Percentiles rank a stretch among this genome's conserved stretches.
These are phyloP conservation scores for Juglanconis oblonga DNA, from an alignment of 2,329 filamentous ascomycete genomes.

Conservation along the genomic window DNA sequence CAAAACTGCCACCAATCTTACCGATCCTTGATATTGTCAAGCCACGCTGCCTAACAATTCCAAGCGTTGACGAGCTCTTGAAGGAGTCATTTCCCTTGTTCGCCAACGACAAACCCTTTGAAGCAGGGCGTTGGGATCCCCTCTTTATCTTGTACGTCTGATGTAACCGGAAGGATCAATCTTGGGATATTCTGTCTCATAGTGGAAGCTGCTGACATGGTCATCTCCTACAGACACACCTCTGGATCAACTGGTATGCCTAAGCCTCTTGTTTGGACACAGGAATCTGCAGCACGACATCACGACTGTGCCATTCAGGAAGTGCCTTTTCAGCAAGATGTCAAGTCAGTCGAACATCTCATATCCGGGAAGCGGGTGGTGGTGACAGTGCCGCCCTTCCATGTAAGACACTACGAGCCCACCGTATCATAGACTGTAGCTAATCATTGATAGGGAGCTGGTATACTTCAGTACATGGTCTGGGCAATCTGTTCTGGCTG, in stretches of 20 bases:
- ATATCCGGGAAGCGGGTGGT: conserved; percentile 30
- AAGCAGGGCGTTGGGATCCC: conserved; percentile 20
- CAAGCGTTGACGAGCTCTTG: conserved; percentile 29
- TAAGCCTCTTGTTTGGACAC: conserved; percentile 29
- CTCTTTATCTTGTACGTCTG: conserved; percentile 24
- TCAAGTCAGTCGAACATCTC: conserved; percentile 22
- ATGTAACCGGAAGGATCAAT: neutral
- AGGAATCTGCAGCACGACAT: conserved; percentile 22
- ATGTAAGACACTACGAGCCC: conserved; percentile 16
- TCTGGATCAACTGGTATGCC: conserved; percentile 31
- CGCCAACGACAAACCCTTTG: conserved; percentile 19
- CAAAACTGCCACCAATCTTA: conserved; percentile 20
- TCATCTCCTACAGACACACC: conserved; percentile 24
- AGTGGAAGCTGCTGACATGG: neutral
- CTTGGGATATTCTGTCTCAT: too few species aligned
- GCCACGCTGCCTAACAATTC: conserved; percentile 23
- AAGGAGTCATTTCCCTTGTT: conserved; percentile 12
- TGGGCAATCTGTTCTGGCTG: conserved; percentile 27
- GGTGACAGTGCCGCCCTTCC: conserved; percentile 34
- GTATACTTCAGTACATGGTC: conserved; percentile 21
- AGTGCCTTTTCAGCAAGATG: neutral
- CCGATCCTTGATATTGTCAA: conserved; percentile 24
- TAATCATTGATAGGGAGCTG: conserved; percentile 22
- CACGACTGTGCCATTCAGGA: conserved; percentile 1
- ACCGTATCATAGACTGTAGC: neutral